Percentiles rank a stretch among this genome's conserved stretches.
Evolutionary conservation across 495 filamentous ascomycete species (phyloP).

Genomic region (Xylaria cubensis): DNA sequence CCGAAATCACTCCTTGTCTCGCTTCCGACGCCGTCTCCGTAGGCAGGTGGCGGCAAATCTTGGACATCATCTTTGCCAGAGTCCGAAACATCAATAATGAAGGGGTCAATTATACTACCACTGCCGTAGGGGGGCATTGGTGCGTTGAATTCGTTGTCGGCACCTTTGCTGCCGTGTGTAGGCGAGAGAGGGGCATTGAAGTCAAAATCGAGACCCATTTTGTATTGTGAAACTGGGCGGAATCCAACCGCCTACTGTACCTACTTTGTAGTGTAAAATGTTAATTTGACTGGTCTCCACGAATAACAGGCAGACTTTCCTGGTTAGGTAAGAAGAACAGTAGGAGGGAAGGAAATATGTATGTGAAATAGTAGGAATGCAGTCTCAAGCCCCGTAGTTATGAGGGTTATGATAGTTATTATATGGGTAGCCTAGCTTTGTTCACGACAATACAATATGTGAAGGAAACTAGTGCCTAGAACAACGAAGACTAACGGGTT

Average conservation of each 20-base stretch:
- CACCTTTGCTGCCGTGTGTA: background rate
- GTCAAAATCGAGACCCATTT: background rate
- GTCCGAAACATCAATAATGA: background rate
- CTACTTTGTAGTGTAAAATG: background rate
- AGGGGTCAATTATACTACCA: background rate
- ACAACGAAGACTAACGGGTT: background rate
- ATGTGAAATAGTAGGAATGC: background rate
- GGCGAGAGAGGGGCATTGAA: background rate
- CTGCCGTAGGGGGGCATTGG: background rate
- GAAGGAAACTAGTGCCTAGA: background rate
- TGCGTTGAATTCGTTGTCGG: background rate
- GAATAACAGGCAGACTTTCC: background rate
- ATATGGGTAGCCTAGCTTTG: background rate
- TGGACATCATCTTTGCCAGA: background rate
- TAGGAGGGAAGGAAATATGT: background rate
- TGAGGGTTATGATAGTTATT: background rate
- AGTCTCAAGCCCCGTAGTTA: background rate
- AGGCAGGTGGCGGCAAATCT: background rate
- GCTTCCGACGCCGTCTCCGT: background rate
- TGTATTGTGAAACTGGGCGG: background rate
- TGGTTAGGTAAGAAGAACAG: background rate
- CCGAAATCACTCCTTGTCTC: background rate
- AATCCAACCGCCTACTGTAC: background rate
- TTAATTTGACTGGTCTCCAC: background rate
- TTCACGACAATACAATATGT: background rate